Evolutionary conservation across 768 basidiomycete species (phyloP).

Genomic region (Dentipellis sp.): DNA sequence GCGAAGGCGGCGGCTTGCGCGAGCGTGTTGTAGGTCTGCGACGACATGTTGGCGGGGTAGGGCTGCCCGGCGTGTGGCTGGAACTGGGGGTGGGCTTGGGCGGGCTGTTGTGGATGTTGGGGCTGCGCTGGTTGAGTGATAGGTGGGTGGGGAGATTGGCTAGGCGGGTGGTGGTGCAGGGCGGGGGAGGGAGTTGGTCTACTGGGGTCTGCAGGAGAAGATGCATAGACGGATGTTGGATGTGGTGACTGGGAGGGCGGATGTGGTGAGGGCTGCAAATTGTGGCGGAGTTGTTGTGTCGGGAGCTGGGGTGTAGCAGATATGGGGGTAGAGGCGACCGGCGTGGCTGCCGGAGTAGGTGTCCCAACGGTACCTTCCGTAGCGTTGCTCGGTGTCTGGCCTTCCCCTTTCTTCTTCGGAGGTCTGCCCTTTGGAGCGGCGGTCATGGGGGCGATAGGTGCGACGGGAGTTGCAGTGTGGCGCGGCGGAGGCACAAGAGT

Average conservation of each 20-base stretch:
- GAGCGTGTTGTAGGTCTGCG: neutral
- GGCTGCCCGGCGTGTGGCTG: neutral
- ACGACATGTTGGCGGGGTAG: neutral
- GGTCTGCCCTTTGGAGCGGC: neutral
- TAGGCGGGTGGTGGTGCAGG: neutral
- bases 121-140: neutral
- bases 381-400: neutral
- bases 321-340: neutral
- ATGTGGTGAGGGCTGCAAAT: neutral
- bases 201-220: neutral
- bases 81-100: neutral
- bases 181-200: neutral
- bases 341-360: conserved; percentile 1
- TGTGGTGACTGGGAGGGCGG: conserved; percentile 1
- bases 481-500: conserved; percentile 11
- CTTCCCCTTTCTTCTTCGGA: neutral
- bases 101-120: neutral
- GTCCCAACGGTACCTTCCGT: neutral
- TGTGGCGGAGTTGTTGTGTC: neutral
- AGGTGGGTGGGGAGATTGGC: neutral
- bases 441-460: conserved; percentile 18
- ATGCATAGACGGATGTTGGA: neutral
- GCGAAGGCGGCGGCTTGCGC: neutral
- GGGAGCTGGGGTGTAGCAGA: neutral
- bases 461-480: conserved; percentile 10